Evolutionary conservation across 345 rosid genomes (phyloP).

Genomic region (Durio zibethinus): DNA sequence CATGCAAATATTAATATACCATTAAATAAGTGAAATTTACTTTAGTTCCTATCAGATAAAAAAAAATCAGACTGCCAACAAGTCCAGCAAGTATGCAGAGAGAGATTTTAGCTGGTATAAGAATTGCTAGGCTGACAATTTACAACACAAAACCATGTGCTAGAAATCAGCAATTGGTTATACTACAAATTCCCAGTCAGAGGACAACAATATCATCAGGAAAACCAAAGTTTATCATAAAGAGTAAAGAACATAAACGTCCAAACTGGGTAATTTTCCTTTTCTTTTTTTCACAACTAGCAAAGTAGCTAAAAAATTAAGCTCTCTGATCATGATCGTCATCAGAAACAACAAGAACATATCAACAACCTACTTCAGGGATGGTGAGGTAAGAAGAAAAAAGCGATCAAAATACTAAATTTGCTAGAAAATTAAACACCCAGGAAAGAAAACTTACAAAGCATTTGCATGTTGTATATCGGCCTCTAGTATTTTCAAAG

Average conservation of each 20-base stretch:
- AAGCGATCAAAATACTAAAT: neutral
- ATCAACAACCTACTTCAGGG: constrained; percentile 10
- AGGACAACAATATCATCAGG: neutral
- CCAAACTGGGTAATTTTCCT: neutral
- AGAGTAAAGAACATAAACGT: neutral
- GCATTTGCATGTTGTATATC: constrained; percentile 49
- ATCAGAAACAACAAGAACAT: neutral
- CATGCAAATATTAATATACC: neutral
- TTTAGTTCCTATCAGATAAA: neutral
- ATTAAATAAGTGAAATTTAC: neutral
- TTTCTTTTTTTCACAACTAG: constrained; percentile 13
- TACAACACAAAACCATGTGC: neutral
- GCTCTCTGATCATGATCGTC: constrained; percentile 9
- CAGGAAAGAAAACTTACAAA: constrained; percentile 33
- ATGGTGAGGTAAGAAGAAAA: neutral
- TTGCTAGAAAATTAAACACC: neutral
- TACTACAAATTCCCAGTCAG: neutral
- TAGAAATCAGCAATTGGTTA: neutral
- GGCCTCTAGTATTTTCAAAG: constrained; percentile 41
- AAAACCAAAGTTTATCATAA: neutral
- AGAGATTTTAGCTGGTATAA: neutral
- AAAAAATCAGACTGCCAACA: constrained; percentile 1
- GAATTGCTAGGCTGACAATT: neutral
- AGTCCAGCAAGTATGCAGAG: neutral
- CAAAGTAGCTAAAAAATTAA: neutral